Evolutionary conservation across 2,329 filamentous ascomycete species (phyloP).

Genomic region (Nemania sp.): DNA sequence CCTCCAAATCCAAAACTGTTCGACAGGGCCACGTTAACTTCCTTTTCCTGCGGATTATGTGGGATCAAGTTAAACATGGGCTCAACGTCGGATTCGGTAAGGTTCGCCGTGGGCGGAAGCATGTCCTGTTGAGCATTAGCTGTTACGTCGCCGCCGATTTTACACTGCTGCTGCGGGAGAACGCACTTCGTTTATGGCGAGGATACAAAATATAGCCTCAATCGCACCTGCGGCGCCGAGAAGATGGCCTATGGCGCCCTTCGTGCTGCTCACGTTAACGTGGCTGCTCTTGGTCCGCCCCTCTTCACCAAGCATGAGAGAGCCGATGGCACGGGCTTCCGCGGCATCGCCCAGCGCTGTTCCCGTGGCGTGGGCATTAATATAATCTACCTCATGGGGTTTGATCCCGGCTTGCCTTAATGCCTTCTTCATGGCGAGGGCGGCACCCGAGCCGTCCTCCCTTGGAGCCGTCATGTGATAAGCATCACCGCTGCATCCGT

Average conservation of each 20-base stretch:
- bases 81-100: conserved; percentile 67
- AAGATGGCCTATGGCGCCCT: conserved; percentile 89
- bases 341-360: conserved; percentile 85
- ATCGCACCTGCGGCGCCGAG: conserved; percentile 89
- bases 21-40: conserved; percentile 76
- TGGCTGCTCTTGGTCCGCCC: conserved; percentile 64
- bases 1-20: conserved; percentile 99
- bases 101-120: conserved; percentile 85
- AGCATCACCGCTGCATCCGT: conserved; percentile 89
- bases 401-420: conserved; percentile 71
- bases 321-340: conserved; percentile 81
- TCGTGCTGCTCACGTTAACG: conserved; percentile 89
- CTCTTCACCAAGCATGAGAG: conserved; percentile 74
- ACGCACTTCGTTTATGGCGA: conserved; percentile 78
- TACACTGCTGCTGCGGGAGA: not conserved
- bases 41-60: conserved; percentile 68
- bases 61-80: conserved; percentile 88
- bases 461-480: conserved; percentile 91
- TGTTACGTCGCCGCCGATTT: not conserved
- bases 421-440: conserved; percentile 82
- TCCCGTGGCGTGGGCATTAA: conserved; percentile 94
- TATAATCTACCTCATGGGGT: conserved; percentile 78
- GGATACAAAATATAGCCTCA: conserved; percentile 82
- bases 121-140: conserved; percentile 59
- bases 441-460: conserved; percentile 80